Conservation (phyloP, 148 eudicot genomes). For the Vaccinium darrowii region DNA sequence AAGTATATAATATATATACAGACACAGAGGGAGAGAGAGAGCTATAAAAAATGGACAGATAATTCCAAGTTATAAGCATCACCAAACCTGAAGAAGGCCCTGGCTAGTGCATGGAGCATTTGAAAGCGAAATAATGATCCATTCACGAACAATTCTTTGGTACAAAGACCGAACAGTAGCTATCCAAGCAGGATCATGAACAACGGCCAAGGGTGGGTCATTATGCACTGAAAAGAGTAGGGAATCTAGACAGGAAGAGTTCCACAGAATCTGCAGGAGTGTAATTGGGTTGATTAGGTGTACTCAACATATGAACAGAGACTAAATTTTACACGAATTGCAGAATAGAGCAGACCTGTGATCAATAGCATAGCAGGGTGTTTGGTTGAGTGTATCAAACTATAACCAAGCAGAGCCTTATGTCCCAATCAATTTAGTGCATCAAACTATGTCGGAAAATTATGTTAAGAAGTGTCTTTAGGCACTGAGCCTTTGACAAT, state of each 20-base stretch:
- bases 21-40: not conserved
- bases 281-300: not conserved
- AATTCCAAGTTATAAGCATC: not conserved
- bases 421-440: not conserved
- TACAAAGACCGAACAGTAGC: constrained; percentile 82
- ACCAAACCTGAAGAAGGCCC: constrained; percentile 96
- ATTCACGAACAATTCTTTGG: constrained; percentile 84
- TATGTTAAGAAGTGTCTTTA: not conserved
- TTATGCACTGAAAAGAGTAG: constrained; percentile 74
- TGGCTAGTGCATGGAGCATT: constrained; percentile 98
- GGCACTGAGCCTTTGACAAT: not conserved
- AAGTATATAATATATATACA: not conserved
- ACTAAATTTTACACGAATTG: not conserved
- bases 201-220: constrained; percentile 76
- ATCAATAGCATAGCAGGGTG: not conserved
- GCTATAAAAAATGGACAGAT: constrained; percentile 6
- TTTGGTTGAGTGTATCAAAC: not conserved
- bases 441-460: not conserved
- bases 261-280: constrained; percentile 87
- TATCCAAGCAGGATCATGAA: constrained; percentile 90
- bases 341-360: not conserved
- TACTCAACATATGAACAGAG: not conserved
- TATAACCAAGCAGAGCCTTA: too few species aligned
- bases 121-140: constrained; percentile 92
- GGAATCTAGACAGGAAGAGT: constrained; percentile 79